These are phyloP conservation scores for Aspergillus fischeri DNA, from an alignment of 2,329 filamentous ascomycete genomes.

Conservation along the genomic window DNA sequence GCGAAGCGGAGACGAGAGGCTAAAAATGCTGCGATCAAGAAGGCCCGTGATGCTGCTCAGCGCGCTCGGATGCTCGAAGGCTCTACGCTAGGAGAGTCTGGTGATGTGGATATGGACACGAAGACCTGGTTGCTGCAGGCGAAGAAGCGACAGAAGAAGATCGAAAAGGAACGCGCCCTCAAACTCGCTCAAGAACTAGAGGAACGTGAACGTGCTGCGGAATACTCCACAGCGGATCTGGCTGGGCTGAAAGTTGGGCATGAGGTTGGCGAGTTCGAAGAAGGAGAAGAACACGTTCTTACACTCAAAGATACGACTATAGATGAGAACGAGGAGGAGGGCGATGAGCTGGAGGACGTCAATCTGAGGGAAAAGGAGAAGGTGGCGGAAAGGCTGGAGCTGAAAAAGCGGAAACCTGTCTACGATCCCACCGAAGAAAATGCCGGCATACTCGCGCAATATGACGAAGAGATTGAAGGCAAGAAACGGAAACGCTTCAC, in stretches of 20 bases:
- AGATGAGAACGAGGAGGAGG: slow-evolving; percentile 75
- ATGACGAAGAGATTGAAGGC: slow-evolving; percentile 90
- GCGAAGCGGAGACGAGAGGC: slow-evolving; percentile 76
- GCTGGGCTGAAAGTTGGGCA: slow-evolving; percentile 90
- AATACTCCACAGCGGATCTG: slow-evolving; percentile 82
- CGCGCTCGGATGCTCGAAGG: slow-evolving; percentile 73
- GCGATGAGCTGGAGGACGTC: slow-evolving; percentile 68
- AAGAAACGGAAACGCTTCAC: slow-evolving; percentile 89
- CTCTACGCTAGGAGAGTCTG: slow-evolving; percentile 74
- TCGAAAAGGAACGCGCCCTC: slow-evolving; percentile 68
- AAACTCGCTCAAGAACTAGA: slow-evolving; percentile 71
- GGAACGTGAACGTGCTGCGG: slow-evolving; percentile 67
- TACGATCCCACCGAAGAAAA: slow-evolving; percentile 80
- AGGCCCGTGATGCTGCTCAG: slow-evolving; percentile 78
- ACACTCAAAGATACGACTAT: slow-evolving; percentile 93
- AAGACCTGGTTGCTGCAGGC: slow-evolving; percentile 82
- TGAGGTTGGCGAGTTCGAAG: slow-evolving; percentile 74
- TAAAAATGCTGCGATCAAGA: slow-evolving; percentile 77
- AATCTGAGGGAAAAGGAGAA: slow-evolving; percentile 41
- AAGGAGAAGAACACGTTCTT: slow-evolving; percentile 76
- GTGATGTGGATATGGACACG: slow-evolving; percentile 66
- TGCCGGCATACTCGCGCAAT: slow-evolving; percentile 74
- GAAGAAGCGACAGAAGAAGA: slow-evolving; percentile 92
- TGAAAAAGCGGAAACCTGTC: slow-evolving; percentile 84
- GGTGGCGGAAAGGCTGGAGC: slow-evolving; percentile 63